phyloP scores from a whole-genome alignment of 257 asterid species.

The Capsicum chinense region DNA sequence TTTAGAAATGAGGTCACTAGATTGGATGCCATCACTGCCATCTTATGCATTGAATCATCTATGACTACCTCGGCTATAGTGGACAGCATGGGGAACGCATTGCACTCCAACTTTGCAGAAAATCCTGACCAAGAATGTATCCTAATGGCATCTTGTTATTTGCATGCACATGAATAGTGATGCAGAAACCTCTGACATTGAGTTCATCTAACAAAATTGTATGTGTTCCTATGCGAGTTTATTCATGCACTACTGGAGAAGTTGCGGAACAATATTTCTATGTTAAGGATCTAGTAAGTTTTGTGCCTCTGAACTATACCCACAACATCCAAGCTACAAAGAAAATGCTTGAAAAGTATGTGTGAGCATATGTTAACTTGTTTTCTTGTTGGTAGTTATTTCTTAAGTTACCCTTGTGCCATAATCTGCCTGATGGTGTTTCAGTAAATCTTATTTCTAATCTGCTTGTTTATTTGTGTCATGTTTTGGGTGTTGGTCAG shows the following conservation, averaged over 20 bases:
- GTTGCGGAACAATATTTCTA: neutral
- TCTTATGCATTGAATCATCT: slow-evolving; percentile 87
- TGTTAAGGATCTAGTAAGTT: neutral
- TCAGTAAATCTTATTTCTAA: slow-evolving; percentile 12
- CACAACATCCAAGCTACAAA: slow-evolving; percentile 23
- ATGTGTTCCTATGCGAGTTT: neutral
- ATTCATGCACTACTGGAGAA: neutral
- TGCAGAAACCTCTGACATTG: neutral
- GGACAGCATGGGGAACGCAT: slow-evolving; percentile 87
- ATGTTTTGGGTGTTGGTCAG: neutral
- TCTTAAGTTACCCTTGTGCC: slow-evolving; percentile 11
- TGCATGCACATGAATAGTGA: slow-evolving; percentile 28
- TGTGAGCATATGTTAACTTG: neutral
- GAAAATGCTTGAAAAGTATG: neutral
- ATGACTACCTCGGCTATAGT: slow-evolving; percentile 96
- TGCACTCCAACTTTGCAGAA: slow-evolving; percentile 88
- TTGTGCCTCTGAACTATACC: slow-evolving; percentile 11
- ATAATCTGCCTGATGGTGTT: neutral
- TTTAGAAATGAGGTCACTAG: slow-evolving; percentile 89
- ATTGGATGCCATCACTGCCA: slow-evolving; percentile 92
- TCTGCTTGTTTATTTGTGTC: neutral
- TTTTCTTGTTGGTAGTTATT: neutral
- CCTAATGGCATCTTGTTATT: slow-evolving; percentile 48
- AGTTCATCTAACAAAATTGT: neutral
- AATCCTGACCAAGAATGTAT: slow-evolving; percentile 97